phyloP scores from a whole-genome alignment of 352 stramenopile genomes.

The Plasmopara muralis region DNA sequence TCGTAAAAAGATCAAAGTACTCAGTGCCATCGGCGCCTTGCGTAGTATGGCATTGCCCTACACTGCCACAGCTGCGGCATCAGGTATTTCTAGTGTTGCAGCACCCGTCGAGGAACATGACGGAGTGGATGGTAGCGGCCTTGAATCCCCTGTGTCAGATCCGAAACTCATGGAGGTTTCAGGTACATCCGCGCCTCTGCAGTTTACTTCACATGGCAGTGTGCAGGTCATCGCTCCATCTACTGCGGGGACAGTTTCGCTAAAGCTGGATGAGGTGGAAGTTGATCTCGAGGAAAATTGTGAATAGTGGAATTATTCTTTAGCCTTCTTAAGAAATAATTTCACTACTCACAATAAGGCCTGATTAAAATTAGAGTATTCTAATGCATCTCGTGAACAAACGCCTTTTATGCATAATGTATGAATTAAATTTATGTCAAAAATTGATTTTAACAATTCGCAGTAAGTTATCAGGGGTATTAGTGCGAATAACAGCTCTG shows the following conservation, averaged over 20 bases:
- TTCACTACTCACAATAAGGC: no score
- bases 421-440: no score
- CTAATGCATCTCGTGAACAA: no score
- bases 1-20: slow-evolving; percentile 80
- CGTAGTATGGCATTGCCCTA: slow-evolving; percentile 28
- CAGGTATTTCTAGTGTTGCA: slow-evolving; percentile 11
- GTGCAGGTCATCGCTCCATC: slow-evolving; percentile 50
- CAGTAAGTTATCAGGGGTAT: no score
- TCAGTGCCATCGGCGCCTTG: slow-evolving; percentile 71
- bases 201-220: slow-evolving; percentile 58
- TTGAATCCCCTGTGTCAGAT: slow-evolving; percentile 21
- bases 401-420: no score
- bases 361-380: no score
- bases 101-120: slow-evolving; percentile 12
- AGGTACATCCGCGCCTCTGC: slow-evolving; percentile 26
- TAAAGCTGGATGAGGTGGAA: slow-evolving; percentile 29
- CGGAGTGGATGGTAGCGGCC: slow-evolving; percentile 3
- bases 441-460: no score
- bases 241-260: slow-evolving; percentile 18
- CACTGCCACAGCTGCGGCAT: slow-evolving; percentile 21
- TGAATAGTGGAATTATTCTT: neutral
- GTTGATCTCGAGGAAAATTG: slow-evolving; percentile 20
- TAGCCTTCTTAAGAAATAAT: no score
- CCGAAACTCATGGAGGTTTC: slow-evolving; percentile 29
- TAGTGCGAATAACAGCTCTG: no score